These are phyloP conservation scores for Debaryomyces maramus DNA, from an alignment of 805 yeast genomes.

Conservation along the genomic window DNA sequence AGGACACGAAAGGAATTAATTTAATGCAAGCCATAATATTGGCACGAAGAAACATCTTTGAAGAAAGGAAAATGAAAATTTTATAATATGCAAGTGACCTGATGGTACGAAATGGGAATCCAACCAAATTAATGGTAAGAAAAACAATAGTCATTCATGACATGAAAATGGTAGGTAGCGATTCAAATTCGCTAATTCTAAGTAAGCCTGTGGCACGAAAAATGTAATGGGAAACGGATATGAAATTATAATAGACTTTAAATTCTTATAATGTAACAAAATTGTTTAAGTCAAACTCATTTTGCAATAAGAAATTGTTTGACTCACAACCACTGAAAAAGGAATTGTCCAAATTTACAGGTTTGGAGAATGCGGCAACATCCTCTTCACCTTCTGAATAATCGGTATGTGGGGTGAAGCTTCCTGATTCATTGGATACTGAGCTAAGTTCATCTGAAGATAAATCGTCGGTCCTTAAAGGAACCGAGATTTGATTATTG, in stretches of 20 bases:
- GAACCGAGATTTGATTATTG: constrained; percentile 20
- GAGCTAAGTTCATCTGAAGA: constrained; percentile 5
- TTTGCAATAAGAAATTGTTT: constrained; percentile 23
- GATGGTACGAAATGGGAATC: constrained; percentile 7
- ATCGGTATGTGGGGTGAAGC: constrained; percentile 24
- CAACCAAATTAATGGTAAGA: constrained; percentile 8
- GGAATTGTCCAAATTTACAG: constrained; percentile 16
- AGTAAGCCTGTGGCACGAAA: too few species aligned
- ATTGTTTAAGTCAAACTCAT: constrained; percentile 29
- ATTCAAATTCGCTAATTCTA: too few species aligned
- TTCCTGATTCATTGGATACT: constrained; percentile 4
- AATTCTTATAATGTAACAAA: too few species aligned
- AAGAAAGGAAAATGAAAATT: too few species aligned
- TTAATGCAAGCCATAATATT: constrained; percentile 7
- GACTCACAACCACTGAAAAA: constrained; percentile 17
- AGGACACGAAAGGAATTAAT: constrained; percentile 1
- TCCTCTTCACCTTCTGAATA: constrained; percentile 20
- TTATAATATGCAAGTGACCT: constrained; percentile 8
- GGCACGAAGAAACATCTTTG: constrained; percentile 5
- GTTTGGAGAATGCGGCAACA: constrained; percentile 6
- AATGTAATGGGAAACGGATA: too few species aligned
- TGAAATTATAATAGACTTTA: too few species aligned
- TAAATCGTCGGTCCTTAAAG: constrained; percentile 11
- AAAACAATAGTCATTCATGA: constrained; percentile 1
- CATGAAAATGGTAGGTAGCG: too few species aligned